Conservation (phyloP, 2,329 filamentous ascomycete genomes). For the Neonectria neomacrospora region DNA sequence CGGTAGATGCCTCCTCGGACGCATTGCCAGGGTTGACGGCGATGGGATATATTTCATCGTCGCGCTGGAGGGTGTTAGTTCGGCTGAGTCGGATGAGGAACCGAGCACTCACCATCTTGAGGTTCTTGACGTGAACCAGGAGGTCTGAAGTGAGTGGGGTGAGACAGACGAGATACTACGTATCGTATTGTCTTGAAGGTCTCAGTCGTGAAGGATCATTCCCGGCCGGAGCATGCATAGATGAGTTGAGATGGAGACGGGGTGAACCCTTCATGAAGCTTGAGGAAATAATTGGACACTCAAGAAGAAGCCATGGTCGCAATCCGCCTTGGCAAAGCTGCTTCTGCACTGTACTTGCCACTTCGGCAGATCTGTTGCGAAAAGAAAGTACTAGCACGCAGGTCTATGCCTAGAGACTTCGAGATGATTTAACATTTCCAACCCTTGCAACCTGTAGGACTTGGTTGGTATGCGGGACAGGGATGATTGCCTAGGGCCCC, state of each 20-base stretch:
- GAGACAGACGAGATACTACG: background rate
- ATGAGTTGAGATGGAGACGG: background rate
- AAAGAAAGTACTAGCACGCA: too few relatives aligned
- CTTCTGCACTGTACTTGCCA: background rate
- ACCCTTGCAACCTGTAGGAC: too few relatives aligned
- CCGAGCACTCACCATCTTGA: conserved; percentile 2
- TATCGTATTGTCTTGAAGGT: background rate
- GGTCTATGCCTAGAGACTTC: too few relatives aligned
- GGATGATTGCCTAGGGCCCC: background rate
- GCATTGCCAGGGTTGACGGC: conserved; percentile 15
- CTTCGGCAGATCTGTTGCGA: too few relatives aligned
- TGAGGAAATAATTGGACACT: background rate
- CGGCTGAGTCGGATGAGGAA: background rate
- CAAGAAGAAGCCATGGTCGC: background rate
- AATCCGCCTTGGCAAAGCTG: background rate
- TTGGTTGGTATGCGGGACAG: background rate
- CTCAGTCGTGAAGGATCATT: conserved; percentile 1
- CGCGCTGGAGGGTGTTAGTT: conserved; percentile 22
- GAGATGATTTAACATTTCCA: too few relatives aligned
- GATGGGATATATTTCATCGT: conserved; percentile 36
- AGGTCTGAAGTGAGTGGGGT: background rate
- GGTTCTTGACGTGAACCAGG: background rate
- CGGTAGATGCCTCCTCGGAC: conserved; percentile 14
- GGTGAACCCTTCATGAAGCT: background rate
- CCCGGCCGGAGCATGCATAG: background rate